Percentiles rank a stretch among this genome's conserved stretches.
Evolutionary conservation across 768 basidiomycete genomes (phyloP).

Genomic region (Psilocybe cubensis): DNA sequence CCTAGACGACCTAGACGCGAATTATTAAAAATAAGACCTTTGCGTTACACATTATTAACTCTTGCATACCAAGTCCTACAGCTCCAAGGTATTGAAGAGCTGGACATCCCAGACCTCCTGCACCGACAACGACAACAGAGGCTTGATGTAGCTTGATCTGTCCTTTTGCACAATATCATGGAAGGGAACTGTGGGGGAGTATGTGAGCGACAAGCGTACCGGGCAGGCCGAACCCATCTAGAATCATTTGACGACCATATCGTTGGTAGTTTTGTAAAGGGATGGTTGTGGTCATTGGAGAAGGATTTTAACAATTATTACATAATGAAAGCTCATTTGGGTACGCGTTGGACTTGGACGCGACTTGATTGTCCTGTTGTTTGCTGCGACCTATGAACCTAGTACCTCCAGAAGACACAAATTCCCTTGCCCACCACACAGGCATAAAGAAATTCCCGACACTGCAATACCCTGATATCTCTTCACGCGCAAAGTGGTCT

Average conservation of each 20-base stretch:
- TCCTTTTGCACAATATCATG: slow-evolving; percentile 49
- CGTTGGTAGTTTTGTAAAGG: slow-evolving; percentile 76
- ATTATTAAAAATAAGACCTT: slow-evolving; percentile 6
- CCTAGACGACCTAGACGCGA: slow-evolving; percentile 68
- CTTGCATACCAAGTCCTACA: slow-evolving; percentile 80
- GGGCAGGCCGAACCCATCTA: slow-evolving; percentile 84
- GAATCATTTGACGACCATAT: slow-evolving; percentile 97
- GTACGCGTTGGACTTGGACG: not conserved
- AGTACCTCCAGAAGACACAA: slow-evolving; percentile 16
- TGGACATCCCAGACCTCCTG: slow-evolving; percentile 96
- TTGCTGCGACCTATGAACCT: slow-evolving; percentile 10
- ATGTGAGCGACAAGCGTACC: slow-evolving; percentile 46
- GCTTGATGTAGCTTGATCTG: slow-evolving; percentile 81
- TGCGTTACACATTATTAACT: not conserved
- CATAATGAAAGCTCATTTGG: slow-evolving; percentile 6
- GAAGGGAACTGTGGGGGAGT: not conserved
- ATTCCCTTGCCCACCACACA: slow-evolving; percentile 28
- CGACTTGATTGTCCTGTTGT: too few species aligned
- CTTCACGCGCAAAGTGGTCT: slow-evolving; percentile 89
- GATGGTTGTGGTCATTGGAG: slow-evolving; percentile 28
- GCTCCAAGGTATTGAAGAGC: slow-evolving; percentile 93
- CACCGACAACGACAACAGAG: slow-evolving; percentile 87
- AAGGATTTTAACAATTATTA: slow-evolving; percentile 6
- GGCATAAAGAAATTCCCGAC: slow-evolving; percentile 44
- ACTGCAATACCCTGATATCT: slow-evolving; percentile 83